Evolutionary conservation across 345 rosid genomes (phyloP), one percentile per base, ranked within the genome.

Genomic region (Eucalyptus polyanthemos): DNA sequence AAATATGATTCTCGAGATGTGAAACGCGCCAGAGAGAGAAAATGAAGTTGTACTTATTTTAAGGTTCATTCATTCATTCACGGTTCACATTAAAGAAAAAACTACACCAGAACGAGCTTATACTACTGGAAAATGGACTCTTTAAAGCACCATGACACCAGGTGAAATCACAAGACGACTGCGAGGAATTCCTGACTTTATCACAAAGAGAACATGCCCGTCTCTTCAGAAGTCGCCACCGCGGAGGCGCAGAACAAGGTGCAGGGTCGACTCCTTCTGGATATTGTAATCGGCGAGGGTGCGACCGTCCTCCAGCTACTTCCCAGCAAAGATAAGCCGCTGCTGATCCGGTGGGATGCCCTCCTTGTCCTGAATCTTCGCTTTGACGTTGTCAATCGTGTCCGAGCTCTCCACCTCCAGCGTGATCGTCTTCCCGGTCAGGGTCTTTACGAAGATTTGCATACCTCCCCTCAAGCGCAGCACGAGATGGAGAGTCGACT

Each of bases 401-500:
- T 88, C 89, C 16, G 89, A 88, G 67, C 89, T 88, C 87, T 88
- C 89, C 17, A 88, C 89, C 50, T 88, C 89, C 65, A 88, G 86
- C 21, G 89, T 88, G 37, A 88, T 88, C 2, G 89, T 88, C 60
- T 88, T 88, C 67, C 89, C 89, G 3, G 89, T 88, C 49, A 88
- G 67, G 50, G 89, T 88, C 87, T 88, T 88, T 0, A 88, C 89
- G 62, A 88, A 88, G 37, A 88, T 88, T 51, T 88, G 89, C 89
- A 88, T 88, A 1, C 89, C 89, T 80, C 89, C 89, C 9, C 89
- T 24, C 37, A 88, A 12, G 10, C 89, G 44, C 69, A 88, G 86
- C 69, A 88, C 89, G 27, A 90, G 72, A 24, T 90, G 91, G 14
- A 90, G 89, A 34, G 90, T 90, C 47, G 89, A 90, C 80, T 90